Base-by-base conservation (phyloP, 345 rosid species). In the Moricandia arvensis region DNA sequence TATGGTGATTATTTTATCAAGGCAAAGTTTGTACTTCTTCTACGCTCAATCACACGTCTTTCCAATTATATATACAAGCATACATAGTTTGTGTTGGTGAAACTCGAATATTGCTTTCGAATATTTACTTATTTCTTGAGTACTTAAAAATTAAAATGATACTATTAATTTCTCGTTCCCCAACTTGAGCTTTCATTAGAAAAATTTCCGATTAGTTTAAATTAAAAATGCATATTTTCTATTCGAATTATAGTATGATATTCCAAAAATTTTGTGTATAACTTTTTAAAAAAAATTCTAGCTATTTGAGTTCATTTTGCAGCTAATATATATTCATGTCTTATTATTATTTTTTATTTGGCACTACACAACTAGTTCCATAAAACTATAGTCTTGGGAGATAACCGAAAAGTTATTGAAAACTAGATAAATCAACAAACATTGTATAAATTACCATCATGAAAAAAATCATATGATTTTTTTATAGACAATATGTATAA, bases 71-170 rank as follows among this genome's bases (percentile, higher is more conserved):
- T 49, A 30, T 15, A 33, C 66, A 33, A 29, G 5, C 5, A 10
- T 49, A 49, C 24, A 30, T 49, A 67, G 71, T 30, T n/a, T 67
- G 59, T 49, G 45, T 30, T 67, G 60, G 45, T 49, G 21, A 67
- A 49, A 30, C 59, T 67, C 69, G 8, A 66, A 66, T 45, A 43
- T 43, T 45, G 37, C 8, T 43, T 26, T 13, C 3, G 5, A 15
- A 31, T 29, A 37, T 60, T 21, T 21, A 55, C 31, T 53, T 53
- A 24, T 53, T 53, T 17, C 12, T 17, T 24, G 59, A 55, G 59
- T 21, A 55, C n/a, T 21, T 21, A 21, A 21, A 21, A 0, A 21
- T 9, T 55, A 24, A 21, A 55, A 55, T 2, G 59, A 55, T 55
- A 53, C 4, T 53, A 3, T 17, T 8, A 17, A 17, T 17, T 53